These are phyloP conservation scores for Asterophora lycoperdoides DNA, from an alignment of 768 basidiomycete species.

Conservation along the genomic window DNA sequence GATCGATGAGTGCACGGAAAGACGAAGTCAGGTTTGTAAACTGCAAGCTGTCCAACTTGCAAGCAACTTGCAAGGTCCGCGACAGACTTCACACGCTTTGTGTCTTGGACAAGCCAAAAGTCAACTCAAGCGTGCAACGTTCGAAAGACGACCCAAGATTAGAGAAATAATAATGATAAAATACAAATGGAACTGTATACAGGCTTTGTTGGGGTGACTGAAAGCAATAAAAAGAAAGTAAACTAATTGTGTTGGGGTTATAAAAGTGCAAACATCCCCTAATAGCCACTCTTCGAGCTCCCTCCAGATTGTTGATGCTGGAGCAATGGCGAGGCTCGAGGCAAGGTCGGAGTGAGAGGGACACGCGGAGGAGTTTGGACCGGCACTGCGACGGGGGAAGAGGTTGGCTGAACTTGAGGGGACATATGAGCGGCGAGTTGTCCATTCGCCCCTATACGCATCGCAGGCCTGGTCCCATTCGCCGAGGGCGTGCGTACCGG, in stretches of 20 bases:
- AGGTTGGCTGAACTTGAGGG: constrained; percentile 46
- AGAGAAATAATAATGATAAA: constrained; percentile 4
- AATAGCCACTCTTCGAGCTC: constrained; percentile 52
- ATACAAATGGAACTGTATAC: not conserved
- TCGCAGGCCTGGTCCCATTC: constrained; percentile 47
- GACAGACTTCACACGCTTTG: too few relatives aligned
- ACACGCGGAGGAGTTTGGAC: constrained; percentile 51
- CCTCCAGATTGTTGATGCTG: constrained; percentile 52
- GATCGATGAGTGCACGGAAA: too few relatives aligned
- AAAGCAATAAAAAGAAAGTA: not conserved
- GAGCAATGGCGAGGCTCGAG: constrained; percentile 50
- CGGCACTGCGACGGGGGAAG: constrained; percentile 40
- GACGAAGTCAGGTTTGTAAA: too few relatives aligned
- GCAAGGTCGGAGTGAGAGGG: constrained; percentile 47
- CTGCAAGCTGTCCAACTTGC: too few relatives aligned
- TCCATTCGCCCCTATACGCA: constrained; percentile 30
- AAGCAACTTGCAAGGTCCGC: too few relatives aligned
- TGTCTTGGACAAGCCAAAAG: too few relatives aligned
- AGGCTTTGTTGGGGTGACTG: too few relatives aligned
- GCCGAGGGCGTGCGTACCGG: constrained; percentile 50
- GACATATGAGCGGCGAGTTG: constrained; percentile 44
- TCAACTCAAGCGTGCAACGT: too few relatives aligned
- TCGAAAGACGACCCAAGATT: not conserved
- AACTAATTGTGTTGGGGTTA: not conserved
- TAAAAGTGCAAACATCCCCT: constrained; percentile 11